Evolutionary conservation across 2,329 filamentous ascomycete genomes (phyloP), one percentile per base, ranked within the genome.

Genomic region (Aspergillus felis): DNA sequence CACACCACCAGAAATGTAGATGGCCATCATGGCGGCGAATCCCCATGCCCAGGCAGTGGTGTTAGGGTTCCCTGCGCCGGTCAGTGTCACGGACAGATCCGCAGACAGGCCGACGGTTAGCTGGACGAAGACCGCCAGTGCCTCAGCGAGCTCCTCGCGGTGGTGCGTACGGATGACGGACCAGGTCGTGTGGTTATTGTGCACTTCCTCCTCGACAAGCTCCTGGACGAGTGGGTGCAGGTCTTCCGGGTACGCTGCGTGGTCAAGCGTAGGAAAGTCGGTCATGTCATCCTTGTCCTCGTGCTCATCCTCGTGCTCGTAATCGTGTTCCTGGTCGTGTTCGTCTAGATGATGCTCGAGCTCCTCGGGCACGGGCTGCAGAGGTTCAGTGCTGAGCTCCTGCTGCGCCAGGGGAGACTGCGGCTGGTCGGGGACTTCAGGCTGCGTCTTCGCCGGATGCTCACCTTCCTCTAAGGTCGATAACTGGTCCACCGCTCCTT

Each of bases 141-240:
- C 75, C 60, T 85, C 82, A 1, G 81, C 82, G 1, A 83, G 71
- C 28, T 80, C 79, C 64, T 84, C 81, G 10, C 81, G 77, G 62
- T 82, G 78, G 38, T 78, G 74, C 0, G 79, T 79, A 24, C 82
- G 76, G 25, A 83, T 74, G 20, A 79, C 72, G 32, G 79, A 75
- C 81, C 82, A 78, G 62, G 75, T 64, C 25, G 79, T 77, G 56
- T 76, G 74, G 54, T 76, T 73, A 63, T 82, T 82, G 53, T 81
- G 77, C 28, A 82, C 72, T 61, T 81, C 79, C 20, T 81, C 76
- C 59, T 79, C 77, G 38, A 76, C 68, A 1, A 73, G 62, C 14
- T 76, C 69, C 53, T 78, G 75, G 1, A 78, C 69, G 44, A 80
- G 67, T 1, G 78, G 74, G 25, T 77, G 74, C 46, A 80, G 65